Evolutionary conservation across 2,329 filamentous ascomycete genomes (phyloP).

Genomic region (Alternaria burnsii): DNA sequence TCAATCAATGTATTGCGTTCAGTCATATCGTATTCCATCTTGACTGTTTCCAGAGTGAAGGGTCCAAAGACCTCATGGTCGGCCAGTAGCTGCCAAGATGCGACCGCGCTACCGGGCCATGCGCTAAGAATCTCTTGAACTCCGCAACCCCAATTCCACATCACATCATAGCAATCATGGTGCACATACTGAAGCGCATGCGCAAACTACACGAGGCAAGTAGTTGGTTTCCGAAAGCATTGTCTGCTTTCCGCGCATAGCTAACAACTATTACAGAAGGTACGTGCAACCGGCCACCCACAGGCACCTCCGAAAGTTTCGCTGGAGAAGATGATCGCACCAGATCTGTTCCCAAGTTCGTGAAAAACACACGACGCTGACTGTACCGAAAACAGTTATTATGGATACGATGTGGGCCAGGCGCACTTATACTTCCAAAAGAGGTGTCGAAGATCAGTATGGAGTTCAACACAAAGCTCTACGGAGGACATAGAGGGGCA

Average conservation of each 20-base stretch:
- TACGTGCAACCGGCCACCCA: slow-evolving; percentile 29
- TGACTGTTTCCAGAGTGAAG: not conserved
- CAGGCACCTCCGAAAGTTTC: slow-evolving; percentile 27
- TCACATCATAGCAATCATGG: slow-evolving; percentile 54
- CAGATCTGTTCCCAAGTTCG: not conserved
- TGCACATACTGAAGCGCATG: slow-evolving; percentile 72
- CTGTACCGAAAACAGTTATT: slow-evolving; percentile 65
- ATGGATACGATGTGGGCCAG: slow-evolving; percentile 78
- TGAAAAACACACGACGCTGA: slow-evolving; percentile 12
- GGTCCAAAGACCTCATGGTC: not conserved
- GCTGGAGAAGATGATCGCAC: not conserved
- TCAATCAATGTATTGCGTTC: slow-evolving; percentile 1
- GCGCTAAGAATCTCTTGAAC: slow-evolving; percentile 37
- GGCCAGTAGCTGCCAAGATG: slow-evolving; percentile 20
- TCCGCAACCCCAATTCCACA: slow-evolving; percentile 28
- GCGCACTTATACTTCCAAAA: slow-evolving; percentile 80
- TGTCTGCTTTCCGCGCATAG: slow-evolving; percentile 5
- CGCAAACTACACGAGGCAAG: slow-evolving; percentile 76
- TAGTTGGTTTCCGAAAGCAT: slow-evolving; percentile 24
- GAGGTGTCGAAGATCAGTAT: slow-evolving; percentile 79
- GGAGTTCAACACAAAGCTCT: slow-evolving; percentile 70
- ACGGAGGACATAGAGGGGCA: slow-evolving; percentile 75
- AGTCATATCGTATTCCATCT: not conserved
- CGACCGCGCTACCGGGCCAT: slow-evolving; percentile 17
- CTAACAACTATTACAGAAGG: slow-evolving; percentile 44